Evolutionary conservation across 768 basidiomycete species (phyloP).

Genomic region (Leccinum disarticulatum): DNA sequence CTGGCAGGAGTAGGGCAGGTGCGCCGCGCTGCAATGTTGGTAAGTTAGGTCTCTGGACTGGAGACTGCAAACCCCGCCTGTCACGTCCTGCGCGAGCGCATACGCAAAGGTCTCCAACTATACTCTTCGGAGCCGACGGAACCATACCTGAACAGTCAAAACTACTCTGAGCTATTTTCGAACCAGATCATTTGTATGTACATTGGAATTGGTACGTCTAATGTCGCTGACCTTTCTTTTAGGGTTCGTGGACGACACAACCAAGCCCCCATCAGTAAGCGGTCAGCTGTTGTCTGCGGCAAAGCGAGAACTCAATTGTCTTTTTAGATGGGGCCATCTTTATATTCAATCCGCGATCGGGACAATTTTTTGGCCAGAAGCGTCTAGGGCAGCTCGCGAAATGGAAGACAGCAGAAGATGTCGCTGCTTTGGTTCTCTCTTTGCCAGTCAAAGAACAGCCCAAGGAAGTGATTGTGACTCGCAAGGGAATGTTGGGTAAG

Average conservation of each 20-base stretch:
- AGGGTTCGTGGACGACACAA: slow-evolving; percentile 99
- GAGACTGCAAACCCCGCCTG: slow-evolving; percentile 84
- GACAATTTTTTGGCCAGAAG: slow-evolving; percentile 98
- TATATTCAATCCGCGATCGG: slow-evolving; percentile 99
- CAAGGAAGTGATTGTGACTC: slow-evolving; percentile 98
- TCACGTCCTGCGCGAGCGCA: slow-evolving; percentile 97
- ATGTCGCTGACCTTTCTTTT: slow-evolving; percentile 11
- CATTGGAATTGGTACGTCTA: neutral
- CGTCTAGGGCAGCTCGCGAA: slow-evolving; percentile 99
- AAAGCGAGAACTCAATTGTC: neutral
- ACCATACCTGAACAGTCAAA: slow-evolving; percentile 98
- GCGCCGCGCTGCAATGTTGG: too few relatives aligned
- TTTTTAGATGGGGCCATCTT: slow-evolving; percentile 86
- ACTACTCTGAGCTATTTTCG: slow-evolving; percentile 94
- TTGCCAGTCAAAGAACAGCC: slow-evolving; percentile 99
- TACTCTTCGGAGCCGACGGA: slow-evolving; percentile 99
- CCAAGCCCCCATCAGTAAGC: slow-evolving; percentile 89
- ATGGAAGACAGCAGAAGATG: slow-evolving; percentile 99
- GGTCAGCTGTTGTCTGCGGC: neutral
- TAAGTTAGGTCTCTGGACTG: too few relatives aligned
- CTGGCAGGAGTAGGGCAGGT: too few relatives aligned
- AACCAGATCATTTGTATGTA: slow-evolving; percentile 94
- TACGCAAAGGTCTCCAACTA: slow-evolving; percentile 95
- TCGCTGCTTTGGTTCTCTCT: slow-evolving; percentile 94
- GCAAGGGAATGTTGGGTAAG: slow-evolving; percentile 98